A percentile compares a stretch with the other conserved stretches of the same genome.
phyloP scores from a whole-genome alignment of 371 early-diverging fungal genomes.

The Mycotypha africana region DNA sequence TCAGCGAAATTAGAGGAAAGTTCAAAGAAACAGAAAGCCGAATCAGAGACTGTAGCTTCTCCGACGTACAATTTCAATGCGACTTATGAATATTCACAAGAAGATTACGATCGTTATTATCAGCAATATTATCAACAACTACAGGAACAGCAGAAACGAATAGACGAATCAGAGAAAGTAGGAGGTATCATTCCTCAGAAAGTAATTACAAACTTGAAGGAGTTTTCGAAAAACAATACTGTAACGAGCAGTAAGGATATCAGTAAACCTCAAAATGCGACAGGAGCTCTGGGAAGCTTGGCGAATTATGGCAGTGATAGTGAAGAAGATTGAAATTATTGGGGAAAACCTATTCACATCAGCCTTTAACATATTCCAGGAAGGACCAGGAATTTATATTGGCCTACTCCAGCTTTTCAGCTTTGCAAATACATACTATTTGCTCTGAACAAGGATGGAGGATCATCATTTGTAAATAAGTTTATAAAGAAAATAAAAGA shows the following conservation, averaged over 20 bases:
- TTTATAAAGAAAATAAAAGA: conserved; percentile 1
- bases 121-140: conserved; percentile 8
- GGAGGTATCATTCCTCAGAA: conserved; percentile 35
- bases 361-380: conserved; percentile 11
- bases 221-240: conserved; percentile 11
- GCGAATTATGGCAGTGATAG: conserved; percentile 43
- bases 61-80: no score
- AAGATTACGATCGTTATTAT: conserved; percentile 15
- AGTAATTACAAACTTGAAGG: conserved; percentile 27
- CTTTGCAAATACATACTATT: conserved; percentile 25
- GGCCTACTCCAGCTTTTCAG: conserved; percentile 17
- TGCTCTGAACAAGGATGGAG: conserved; percentile 37
- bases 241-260: background rate
- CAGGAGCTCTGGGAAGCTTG: conserved; percentile 21
- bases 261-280: background rate
- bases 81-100: conserved; percentile 28
- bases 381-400: conserved; percentile 9
- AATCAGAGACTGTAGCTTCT: no score
- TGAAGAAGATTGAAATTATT: conserved; percentile 15
- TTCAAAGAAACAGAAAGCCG: conserved; percentile 28
- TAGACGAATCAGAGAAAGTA: conserved; percentile 7
- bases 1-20: conserved; percentile 28
- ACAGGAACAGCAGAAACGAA: conserved; percentile 7
- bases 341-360: conserved; percentile 13
- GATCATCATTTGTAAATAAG: conserved; percentile 24